These are phyloP conservation scores for Pueraria montana DNA, from an alignment of 306 rosid species.

Conservation along the genomic window DNA sequence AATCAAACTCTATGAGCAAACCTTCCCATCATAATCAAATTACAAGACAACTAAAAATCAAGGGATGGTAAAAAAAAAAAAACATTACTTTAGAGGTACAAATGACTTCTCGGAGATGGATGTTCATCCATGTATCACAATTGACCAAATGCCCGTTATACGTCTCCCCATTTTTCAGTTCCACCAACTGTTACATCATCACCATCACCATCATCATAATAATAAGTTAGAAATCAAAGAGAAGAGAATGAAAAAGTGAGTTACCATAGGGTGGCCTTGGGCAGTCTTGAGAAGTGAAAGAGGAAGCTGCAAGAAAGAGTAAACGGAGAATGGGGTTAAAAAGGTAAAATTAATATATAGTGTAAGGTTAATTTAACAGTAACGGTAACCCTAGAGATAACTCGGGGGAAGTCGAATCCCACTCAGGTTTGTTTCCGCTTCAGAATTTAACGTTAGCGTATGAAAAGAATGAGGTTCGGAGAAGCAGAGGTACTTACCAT, in stretches of 20 bases:
- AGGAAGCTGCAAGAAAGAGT: constrained; percentile 72
- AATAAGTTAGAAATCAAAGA: constrained; percentile 14
- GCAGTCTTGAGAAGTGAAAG: constrained; percentile 95
- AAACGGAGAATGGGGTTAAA: background rate
- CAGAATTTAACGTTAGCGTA: background rate
- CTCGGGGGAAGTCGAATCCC: constrained; percentile 15
- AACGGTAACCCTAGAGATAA: constrained; percentile 34
- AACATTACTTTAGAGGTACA: constrained; percentile 88
- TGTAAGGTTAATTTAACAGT: background rate
- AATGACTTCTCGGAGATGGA: constrained; percentile 98
- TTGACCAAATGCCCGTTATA: constrained; percentile 98
- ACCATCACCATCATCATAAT: background rate
- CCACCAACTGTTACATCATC: constrained; percentile 77
- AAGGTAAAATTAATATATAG: background rate
- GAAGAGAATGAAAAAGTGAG: background rate
- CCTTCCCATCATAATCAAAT: background rate
- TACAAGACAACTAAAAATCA: background rate
- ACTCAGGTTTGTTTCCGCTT: background rate
- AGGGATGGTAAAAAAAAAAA: background rate
- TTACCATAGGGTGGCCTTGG: constrained; percentile 96
- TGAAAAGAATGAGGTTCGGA: background rate
- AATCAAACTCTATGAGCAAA: background rate
- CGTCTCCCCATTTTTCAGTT: constrained; percentile 96
- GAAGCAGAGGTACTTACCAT: constrained; percentile 42
- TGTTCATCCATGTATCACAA: constrained; percentile 99